A percentile compares a stretch with the other conserved stretches of the same genome.
These are phyloP conservation scores for Phytophthora agathidicida DNA, from an alignment of 352 stramenopile genomes.

Conservation along the genomic window DNA sequence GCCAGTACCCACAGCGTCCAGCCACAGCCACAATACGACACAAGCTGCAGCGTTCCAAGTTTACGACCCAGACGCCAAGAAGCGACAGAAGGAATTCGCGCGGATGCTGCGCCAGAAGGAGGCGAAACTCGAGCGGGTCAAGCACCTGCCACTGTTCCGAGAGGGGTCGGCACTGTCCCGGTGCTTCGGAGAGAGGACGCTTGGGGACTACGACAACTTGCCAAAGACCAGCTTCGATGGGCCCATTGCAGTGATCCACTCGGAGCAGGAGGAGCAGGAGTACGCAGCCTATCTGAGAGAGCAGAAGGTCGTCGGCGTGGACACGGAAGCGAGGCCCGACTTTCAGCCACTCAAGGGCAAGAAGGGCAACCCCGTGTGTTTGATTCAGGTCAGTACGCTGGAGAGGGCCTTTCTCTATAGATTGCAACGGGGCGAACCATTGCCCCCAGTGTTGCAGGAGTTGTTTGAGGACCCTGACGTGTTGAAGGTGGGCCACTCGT, in stretches of 20 bases:
- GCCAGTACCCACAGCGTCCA: neutral
- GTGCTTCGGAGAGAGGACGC: conserved; percentile 53
- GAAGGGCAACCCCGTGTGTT: conserved; percentile 68
- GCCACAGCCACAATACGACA: neutral
- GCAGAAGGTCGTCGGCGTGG: conserved; percentile 68
- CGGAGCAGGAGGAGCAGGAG: conserved; percentile 53
- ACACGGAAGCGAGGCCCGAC: conserved; percentile 81
- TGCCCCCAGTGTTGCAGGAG: conserved; percentile 61
- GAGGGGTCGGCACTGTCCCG: conserved; percentile 56
- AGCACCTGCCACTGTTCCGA: conserved; percentile 77
- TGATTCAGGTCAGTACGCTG: conserved; percentile 82
- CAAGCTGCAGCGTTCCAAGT: neutral
- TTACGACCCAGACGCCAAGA: neutral
- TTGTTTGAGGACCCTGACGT: conserved; percentile 63
- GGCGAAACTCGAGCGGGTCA: conserved; percentile 52
- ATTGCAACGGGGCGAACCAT: conserved; percentile 51
- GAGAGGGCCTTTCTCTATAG: conserved; percentile 80
- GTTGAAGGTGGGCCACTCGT: conserved; percentile 81
- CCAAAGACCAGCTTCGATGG: conserved; percentile 57
- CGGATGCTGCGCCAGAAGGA: conserved; percentile 62
- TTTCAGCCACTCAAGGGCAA: conserved; percentile 55
- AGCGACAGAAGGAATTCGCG: conserved; percentile 48
- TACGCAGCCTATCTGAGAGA: conserved; percentile 55
- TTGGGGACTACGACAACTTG: conserved; percentile 58
- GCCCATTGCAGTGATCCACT: conserved; percentile 68